phyloP scores from a whole-genome alignment of 23 red algal genomes.

The Gracilaria domingensis region DNA sequence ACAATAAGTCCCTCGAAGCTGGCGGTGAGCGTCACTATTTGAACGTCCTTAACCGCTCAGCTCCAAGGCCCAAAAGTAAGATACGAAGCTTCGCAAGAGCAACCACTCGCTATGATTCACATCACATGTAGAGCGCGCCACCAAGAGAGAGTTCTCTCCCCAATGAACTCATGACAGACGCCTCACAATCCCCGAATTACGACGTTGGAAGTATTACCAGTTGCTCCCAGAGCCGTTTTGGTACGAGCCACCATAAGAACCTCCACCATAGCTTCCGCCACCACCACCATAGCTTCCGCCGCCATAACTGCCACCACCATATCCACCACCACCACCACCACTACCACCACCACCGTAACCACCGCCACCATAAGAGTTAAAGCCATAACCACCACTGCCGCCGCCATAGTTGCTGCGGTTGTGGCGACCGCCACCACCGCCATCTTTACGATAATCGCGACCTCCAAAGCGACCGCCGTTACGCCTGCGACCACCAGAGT shows the following conservation, averaged over 20 bases:
- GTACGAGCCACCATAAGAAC: not conserved
- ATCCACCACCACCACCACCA: conserved; percentile 63
- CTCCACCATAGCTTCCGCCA: conserved; percentile 46
- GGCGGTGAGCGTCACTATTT: not conserved
- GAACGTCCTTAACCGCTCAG: conserved; percentile 36
- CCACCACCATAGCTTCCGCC: conserved; percentile 70
- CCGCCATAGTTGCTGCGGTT: conserved; percentile 30
- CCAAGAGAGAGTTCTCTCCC: conserved; percentile 10
- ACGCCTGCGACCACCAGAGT: conserved; percentile 72
- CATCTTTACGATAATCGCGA: conserved; percentile 85
- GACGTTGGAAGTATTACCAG: conserved; percentile 14
- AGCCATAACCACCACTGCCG: conserved; percentile 54
- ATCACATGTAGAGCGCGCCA: conserved; percentile 12
- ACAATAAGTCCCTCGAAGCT: conserved; percentile 41
- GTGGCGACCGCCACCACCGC: conserved; percentile 51
- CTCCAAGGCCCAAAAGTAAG: conserved; percentile 35
- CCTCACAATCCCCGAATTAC: conserved; percentile 8
- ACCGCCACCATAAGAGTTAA: conserved; percentile 38
- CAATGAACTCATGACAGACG: conserved; percentile 24
- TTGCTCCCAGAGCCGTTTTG: conserved; percentile 50
- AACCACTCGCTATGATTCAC: conserved; percentile 26
- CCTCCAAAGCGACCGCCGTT: conserved; percentile 79
- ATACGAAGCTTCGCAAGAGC: conserved; percentile 39
- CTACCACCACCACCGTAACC: conserved; percentile 44
- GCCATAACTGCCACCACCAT: conserved; percentile 71